A percentile compares a stretch with the other conserved stretches of the same genome.
phyloP scores from a whole-genome alignment of 306 rosid genomes.

The Ziziphus jujuba region DNA sequence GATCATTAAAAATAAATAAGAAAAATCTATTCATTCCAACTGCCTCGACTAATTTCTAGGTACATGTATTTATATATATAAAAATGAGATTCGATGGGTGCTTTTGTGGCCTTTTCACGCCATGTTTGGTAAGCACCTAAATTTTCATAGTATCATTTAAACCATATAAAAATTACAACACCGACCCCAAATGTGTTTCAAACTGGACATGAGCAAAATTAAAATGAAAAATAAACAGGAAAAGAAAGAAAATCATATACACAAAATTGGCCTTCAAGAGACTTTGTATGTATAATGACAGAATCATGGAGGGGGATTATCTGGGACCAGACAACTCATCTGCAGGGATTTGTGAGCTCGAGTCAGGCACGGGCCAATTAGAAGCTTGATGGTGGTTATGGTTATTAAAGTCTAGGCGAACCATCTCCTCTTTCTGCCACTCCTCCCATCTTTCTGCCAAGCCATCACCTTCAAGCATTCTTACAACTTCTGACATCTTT shows the following conservation, averaged over 20 bases:
- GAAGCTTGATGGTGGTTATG: slow-evolving; percentile 43
- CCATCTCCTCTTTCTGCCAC: slow-evolving; percentile 82
- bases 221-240: slow-evolving; percentile 8
- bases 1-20: too few species aligned
- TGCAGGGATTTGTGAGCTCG: slow-evolving; percentile 63
- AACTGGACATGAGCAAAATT: slow-evolving; percentile 31
- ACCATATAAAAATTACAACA: slow-evolving; percentile 20
- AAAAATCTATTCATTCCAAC: too few species aligned
- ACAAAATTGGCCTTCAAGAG: slow-evolving; percentile 31
- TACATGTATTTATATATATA: slow-evolving; percentile 3
- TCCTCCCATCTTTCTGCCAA: slow-evolving; percentile 90
- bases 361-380: slow-evolving; percentile 64
- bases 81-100: slow-evolving; percentile 16
- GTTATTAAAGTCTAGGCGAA: slow-evolving; percentile 58
- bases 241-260: slow-evolving; percentile 44
- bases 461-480: slow-evolving; percentile 98
- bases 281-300: slow-evolving; percentile 20
- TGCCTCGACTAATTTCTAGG: slow-evolving; percentile 7
- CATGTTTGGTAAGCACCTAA: slow-evolving; percentile 15
- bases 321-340: slow-evolving; percentile 92
- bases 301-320: slow-evolving; percentile 34
- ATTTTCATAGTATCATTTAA: not conserved
- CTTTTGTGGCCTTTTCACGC: slow-evolving; percentile 20
- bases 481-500: slow-evolving; percentile 89
- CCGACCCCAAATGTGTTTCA: slow-evolving; percentile 23